Evolutionary conservation across 2,329 filamentous ascomycete species (phyloP), one percentile per base, ranked within the genome.

Genomic region (Fonsecaea monophora): DNA sequence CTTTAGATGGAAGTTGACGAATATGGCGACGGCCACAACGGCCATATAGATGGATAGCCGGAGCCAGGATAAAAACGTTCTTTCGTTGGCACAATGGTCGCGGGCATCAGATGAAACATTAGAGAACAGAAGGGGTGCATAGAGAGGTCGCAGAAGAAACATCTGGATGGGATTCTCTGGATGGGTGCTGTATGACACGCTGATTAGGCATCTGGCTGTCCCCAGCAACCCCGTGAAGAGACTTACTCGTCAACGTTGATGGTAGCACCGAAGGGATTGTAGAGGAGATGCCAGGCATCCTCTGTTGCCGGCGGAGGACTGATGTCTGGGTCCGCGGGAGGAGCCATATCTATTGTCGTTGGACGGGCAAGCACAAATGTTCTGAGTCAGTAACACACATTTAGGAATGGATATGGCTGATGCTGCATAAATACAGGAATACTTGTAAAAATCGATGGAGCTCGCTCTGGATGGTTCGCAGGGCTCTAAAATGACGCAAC

Each of bases 1-100:
- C 75, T 93, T 94, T 58, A 99, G 85, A 75, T 99, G 94, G 78
- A 99, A 99, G 13, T 92, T 96, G 59, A 97, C 84, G 9, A 96
- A 89, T 72, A 99, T 97, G 59, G 95, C 94, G 37, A 96, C 87
- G 34, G 92, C 88, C 8, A 98, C 92, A 60, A 99, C 84, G 70
- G 92, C 89, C 86, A 98, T 94, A 81, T 97, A 97, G 73, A 97
- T 87, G 37, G 91, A 89, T 1, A 98, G 86, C 3, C 94, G 89
- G 21, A 98, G 87, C 85, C 95, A 97, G 1, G 94, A 95, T 34
- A 98, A 89, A 76, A 97, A 97, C 0, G 87, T 90, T 72, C 87
- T 82, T 74, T 90, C 87, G 69, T 89, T 89, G 30, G 87, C 87
- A 72, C 86, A 87, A 77, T 89, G 87, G 72, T 90, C 87, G 67